Evolutionary conservation across 805 yeast species (phyloP).

Genomic region (Cyberlindnera lachancei): DNA sequence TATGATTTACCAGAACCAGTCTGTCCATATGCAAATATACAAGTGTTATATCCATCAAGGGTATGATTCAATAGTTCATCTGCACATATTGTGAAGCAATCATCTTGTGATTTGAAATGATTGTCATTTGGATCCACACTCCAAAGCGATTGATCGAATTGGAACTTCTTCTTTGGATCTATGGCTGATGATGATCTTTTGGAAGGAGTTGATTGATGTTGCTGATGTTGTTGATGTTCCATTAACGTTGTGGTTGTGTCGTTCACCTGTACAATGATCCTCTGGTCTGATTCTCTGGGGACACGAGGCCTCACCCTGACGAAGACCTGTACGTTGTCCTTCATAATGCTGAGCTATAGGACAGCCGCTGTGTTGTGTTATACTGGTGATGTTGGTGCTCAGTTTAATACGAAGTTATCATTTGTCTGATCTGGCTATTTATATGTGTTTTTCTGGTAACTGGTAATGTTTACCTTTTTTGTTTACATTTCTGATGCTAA

Average conservation of each 20-base stretch:
- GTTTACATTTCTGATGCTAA: too few relatives aligned
- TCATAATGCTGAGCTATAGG: not conserved
- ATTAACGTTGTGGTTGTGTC: conserved; percentile 8
- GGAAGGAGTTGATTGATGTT: conserved; percentile 9
- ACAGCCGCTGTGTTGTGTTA: not conserved
- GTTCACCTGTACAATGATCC: conserved; percentile 16
- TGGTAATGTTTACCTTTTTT: too few relatives aligned
- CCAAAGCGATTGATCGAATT: conserved; percentile 47
- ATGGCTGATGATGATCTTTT: conserved; percentile 2
- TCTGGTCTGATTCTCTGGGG: conserved; percentile 12
- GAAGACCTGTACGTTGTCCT: conserved; percentile 35
- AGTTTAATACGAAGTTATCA: too few relatives aligned
- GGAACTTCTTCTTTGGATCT: conserved; percentile 29
- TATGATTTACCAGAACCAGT: conserved; percentile 81
- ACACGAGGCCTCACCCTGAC: conserved; percentile 45
- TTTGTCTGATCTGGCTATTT: too few relatives aligned
- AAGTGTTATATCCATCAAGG: conserved; percentile 63
- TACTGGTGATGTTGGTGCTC: too few relatives aligned
- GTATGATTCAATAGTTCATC: conserved; percentile 53
- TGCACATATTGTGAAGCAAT: conserved; percentile 49
- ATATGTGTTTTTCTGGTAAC: too few relatives aligned
- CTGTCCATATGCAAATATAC: conserved; percentile 75
- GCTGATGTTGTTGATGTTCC: conserved; percentile 10
- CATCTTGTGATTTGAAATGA: conserved; percentile 38
- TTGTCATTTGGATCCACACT: conserved; percentile 30